These are phyloP conservation scores for Cladophialophora immunda DNA, from an alignment of 2,329 filamentous ascomycete genomes.

Conservation along the genomic window DNA sequence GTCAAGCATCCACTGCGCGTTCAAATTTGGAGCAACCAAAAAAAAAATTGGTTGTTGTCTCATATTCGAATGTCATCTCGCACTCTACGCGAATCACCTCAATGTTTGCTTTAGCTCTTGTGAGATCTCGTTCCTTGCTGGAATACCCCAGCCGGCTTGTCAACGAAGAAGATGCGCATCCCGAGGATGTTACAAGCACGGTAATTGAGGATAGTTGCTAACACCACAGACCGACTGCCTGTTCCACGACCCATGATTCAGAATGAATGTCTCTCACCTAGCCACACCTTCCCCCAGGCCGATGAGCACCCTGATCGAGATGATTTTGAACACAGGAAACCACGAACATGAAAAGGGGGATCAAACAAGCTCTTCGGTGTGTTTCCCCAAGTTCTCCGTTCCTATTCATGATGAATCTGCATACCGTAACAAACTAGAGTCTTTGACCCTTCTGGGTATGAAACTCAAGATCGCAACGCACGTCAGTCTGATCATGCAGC, in stretches of 20 bases:
- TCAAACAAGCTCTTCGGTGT: slow-evolving; percentile 1
- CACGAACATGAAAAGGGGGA: neutral
- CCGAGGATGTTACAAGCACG: neutral
- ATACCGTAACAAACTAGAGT: slow-evolving; percentile 79
- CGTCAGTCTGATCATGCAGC: slow-evolving; percentile 83
- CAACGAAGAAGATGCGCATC: neutral
- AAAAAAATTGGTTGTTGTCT: neutral
- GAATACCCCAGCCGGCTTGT: neutral
- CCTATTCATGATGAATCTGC: slow-evolving; percentile 38
- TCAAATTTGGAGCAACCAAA: neutral
- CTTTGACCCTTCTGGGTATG: slow-evolving; percentile 87
- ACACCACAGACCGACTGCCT: neutral
- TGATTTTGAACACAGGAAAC: neutral
- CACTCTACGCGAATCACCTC: neutral
- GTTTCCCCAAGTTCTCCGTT: neutral
- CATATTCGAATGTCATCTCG: neutral
- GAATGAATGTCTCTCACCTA: neutral
- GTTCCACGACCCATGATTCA: no score
- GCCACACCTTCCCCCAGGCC: neutral
- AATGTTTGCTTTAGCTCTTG: neutral
- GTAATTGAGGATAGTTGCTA: neutral
- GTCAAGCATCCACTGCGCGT: slow-evolving; percentile 1
- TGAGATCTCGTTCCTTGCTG: neutral
- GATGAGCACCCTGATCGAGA: neutral
- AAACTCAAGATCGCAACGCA: slow-evolving; percentile 79